Conservation (phyloP, 139 green algal species). For the Tetradesmus obliquus region DNA sequence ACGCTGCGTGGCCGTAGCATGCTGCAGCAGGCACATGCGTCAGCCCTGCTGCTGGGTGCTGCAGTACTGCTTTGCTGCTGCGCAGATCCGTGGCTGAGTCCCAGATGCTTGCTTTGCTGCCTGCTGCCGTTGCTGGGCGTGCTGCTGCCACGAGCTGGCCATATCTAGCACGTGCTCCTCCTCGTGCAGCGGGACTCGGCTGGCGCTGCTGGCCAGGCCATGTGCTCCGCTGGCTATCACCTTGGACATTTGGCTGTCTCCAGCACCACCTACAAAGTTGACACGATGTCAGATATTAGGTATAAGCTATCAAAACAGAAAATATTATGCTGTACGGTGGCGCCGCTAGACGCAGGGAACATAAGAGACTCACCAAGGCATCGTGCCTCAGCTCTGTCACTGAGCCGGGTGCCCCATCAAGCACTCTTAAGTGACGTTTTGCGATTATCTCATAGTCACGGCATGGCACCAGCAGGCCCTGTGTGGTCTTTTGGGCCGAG, state of each 20-base stretch:
- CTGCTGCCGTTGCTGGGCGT: neutral
- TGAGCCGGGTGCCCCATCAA: neutral
- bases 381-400: neutral
- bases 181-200: neutral
- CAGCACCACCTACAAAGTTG: neutral
- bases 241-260: neutral
- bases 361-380: neutral
- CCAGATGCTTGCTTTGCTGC: neutral
- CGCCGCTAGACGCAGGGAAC: neutral
- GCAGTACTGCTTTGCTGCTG: neutral
- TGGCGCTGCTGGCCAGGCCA: neutral
- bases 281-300: neutral
- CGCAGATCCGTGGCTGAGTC: neutral
- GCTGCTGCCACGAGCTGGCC: neutral
- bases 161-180: neutral
- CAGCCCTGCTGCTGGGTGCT: neutral
- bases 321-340: neutral
- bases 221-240: neutral
- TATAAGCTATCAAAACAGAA: neutral
- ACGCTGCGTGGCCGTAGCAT: too few relatives aligned
- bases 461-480: neutral
- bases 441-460: neutral
- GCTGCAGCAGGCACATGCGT: neutral
- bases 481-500: neutral
- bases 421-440: neutral